phyloP scores from a whole-genome alignment of 148 eudicot genomes.

The Spergularia bocconei region DNA sequence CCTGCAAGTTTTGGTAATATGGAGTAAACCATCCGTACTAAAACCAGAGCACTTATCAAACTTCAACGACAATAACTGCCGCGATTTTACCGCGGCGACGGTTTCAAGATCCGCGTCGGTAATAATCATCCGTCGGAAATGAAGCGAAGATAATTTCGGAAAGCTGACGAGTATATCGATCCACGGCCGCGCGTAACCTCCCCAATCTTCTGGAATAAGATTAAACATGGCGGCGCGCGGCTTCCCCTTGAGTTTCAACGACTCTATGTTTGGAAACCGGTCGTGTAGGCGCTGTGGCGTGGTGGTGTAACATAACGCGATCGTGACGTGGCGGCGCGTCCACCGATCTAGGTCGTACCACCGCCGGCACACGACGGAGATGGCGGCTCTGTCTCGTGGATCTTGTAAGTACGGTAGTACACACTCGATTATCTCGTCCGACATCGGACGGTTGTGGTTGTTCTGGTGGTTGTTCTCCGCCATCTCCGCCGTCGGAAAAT shows the following conservation, averaged over 20 bases:
- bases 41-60: slow-evolving; percentile 93
- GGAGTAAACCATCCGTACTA: slow-evolving; percentile 72
- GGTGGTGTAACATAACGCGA: slow-evolving; percentile 75
- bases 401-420: slow-evolving; percentile 57
- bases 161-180: slow-evolving; percentile 33
- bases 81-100: slow-evolving; percentile 48
- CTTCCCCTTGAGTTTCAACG: slow-evolving; percentile 76
- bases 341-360: slow-evolving; percentile 68
- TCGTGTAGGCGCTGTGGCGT: slow-evolving; percentile 54
- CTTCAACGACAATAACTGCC: slow-evolving; percentile 41
- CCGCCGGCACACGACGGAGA: slow-evolving; percentile 56
- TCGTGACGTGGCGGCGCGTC: slow-evolving; percentile 66
- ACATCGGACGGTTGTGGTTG: slow-evolving; percentile 24
- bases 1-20: slow-evolving; percentile 57
- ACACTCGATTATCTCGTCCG: slow-evolving; percentile 60
- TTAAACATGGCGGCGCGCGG: slow-evolving; percentile 97
- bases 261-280: slow-evolving; percentile 69
- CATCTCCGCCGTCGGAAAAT: not conserved
- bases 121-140: slow-evolving; percentile 88
- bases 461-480: not conserved
- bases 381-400: slow-evolving; percentile 58
- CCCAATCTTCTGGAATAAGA: slow-evolving; percentile 93
- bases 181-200: slow-evolving; percentile 88
- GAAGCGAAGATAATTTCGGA: slow-evolving; percentile 49
- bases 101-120: slow-evolving; percentile 62